Base-by-base conservation (phyloP, 371 early-diverging fungal species). In the Blakeslea trispora region DNA sequence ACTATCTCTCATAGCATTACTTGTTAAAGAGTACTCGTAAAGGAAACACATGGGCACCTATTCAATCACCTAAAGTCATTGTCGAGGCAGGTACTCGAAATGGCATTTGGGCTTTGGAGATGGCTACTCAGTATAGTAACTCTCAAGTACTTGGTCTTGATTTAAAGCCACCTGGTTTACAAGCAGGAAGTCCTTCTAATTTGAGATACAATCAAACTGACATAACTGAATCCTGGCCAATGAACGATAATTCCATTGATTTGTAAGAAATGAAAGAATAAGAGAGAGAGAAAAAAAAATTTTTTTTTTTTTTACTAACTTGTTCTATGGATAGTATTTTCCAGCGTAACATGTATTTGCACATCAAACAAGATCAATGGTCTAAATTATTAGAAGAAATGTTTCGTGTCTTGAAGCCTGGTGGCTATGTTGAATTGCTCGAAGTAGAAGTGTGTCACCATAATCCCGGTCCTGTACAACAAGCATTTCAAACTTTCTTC, bases 61-160 rank as follows among this genome's bases (percentile, higher is more conserved):
- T 78, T 14, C 62, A 77, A 2, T 60, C 71, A 0, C 63, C 72
- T 21, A 63, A 59, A 24, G 68, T 74, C 35, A 75, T 84, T 57
- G 65, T 84, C 43, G 81, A 82, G 50, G 66, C 72, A 18, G 84
- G 82, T 32, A 76, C 75, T 35, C 79, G 74, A 48, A 71, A 78
- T 65, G 70, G 70, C 42, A 75, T 79, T 50, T 86, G 86, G 86
- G 75, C 82, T 3, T 53, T 83, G n/a, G 86, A 86, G 64, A 81
- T 84, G 81, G 81, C 84, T 11, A 55, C 65, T 5, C 73, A 82
- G 45, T 73, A 69, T 43, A 69, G 72, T 1, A 54, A 71, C 8
- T 63, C 75, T 31, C 69, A 81, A 37, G 68, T 86, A 23, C 54
- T 76, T 39, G 86, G 82, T 15, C 57, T 86, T 8, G 84, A 86